Evolutionary conservation across 352 stramenopile genomes (phyloP).

Genomic region (Phytophthora litchii): DNA sequence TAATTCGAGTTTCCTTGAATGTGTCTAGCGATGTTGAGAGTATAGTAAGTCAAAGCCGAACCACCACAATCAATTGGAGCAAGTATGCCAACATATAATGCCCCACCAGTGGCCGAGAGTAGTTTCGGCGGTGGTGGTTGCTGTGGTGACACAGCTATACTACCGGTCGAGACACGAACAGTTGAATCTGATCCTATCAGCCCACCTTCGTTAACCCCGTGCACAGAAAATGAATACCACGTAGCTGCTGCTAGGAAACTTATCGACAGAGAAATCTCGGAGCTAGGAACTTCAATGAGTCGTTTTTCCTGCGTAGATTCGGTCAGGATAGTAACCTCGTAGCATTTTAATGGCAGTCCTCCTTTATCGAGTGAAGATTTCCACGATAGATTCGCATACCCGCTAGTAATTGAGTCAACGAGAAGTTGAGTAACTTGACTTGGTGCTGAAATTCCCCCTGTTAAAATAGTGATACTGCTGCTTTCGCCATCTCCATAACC

Average conservation of each 20-base stretch:
- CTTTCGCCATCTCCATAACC: slow-evolving; percentile 32
- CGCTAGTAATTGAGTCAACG: slow-evolving; percentile 23
- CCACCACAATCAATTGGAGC: slow-evolving; percentile 51
- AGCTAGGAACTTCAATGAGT: slow-evolving; percentile 17
- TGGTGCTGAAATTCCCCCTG: slow-evolving; percentile 28
- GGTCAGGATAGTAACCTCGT: slow-evolving; percentile 32
- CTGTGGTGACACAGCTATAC: slow-evolving; percentile 11
- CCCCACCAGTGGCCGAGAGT: slow-evolving; percentile 48
- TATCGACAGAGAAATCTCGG: slow-evolving; percentile 6
- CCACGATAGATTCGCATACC: slow-evolving; percentile 38
- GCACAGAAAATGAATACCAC: slow-evolving; percentile 38
- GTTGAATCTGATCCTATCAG: slow-evolving; percentile 9
- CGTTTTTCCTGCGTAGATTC: neutral
- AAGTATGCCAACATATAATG: slow-evolving; percentile 42
- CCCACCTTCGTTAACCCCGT: slow-evolving; percentile 32
- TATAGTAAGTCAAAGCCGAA: slow-evolving; percentile 24
- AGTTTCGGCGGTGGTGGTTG: slow-evolving; percentile 34
- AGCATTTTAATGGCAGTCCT: slow-evolving; percentile 31
- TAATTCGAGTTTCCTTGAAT: slow-evolving; percentile 24
- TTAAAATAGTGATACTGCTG: slow-evolving; percentile 17
- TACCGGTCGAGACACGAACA: slow-evolving; percentile 19
- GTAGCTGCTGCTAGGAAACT: slow-evolving; percentile 34
- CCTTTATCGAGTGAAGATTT: slow-evolving; percentile 36
- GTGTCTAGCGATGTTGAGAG: slow-evolving; percentile 37
- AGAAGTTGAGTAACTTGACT: slow-evolving; percentile 24